Percentiles rank a stretch among this genome's conserved stretches.
Conservation (phyloP, 2,329 filamentous ascomycete genomes). For the Sphaerulina musiva region DNA sequence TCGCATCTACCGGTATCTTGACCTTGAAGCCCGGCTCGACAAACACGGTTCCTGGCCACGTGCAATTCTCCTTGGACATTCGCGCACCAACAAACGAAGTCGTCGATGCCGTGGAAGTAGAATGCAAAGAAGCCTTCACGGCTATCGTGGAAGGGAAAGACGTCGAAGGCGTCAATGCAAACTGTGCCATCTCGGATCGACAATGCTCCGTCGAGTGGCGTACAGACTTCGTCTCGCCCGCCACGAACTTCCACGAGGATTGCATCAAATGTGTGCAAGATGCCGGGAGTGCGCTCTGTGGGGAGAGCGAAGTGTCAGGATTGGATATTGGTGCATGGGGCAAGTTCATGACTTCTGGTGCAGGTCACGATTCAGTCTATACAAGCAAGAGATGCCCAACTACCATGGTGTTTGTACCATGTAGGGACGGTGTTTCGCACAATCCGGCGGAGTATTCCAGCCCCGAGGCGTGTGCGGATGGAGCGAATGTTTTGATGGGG, state of each 20-base stretch:
- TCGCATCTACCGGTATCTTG: constrained; percentile 66
- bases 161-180: constrained; percentile 42
- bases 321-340: constrained; percentile 29
- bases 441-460: constrained; percentile 43
- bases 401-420: constrained; percentile 46
- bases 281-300: constrained; percentile 53
- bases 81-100: constrained; percentile 52
- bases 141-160: constrained; percentile 54
- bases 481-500: constrained; percentile 46
- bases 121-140: constrained; percentile 53
- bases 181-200: constrained; percentile 36
- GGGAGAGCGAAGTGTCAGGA: constrained; percentile 41
- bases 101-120: constrained; percentile 52
- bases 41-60: constrained; percentile 65
- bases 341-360: constrained; percentile 54
- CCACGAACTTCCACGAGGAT: constrained; percentile 58
- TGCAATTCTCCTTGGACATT: constrained; percentile 63
- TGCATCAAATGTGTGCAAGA: constrained; percentile 60
- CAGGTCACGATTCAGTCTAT: constrained; percentile 55
- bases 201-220: constrained; percentile 51
- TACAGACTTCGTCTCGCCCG: constrained; percentile 56
- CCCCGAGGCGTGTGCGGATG: constrained; percentile 43
- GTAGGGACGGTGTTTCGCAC: constrained; percentile 44
- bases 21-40: constrained; percentile 60
- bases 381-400: constrained; percentile 41